Evolutionary conservation across 2,329 filamentous ascomycete species (phyloP), one percentile per base, ranked within the genome.

Genomic region (Sphaerulina populicola): DNA sequence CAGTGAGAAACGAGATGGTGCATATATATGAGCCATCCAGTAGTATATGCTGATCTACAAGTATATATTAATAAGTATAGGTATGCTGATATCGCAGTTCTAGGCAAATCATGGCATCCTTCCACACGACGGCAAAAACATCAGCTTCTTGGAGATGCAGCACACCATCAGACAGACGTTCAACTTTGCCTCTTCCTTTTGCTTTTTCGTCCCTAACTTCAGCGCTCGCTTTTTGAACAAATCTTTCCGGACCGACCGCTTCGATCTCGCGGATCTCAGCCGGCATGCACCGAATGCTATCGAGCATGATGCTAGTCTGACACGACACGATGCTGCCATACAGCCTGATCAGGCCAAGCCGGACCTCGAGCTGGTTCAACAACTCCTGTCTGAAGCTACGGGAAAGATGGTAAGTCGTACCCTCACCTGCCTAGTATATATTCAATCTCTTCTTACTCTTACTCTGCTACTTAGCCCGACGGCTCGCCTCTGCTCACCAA

Each of bases 311-410:
- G 61, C 61, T 33, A 62, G 59, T 42, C 44, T 63, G 14, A 63
- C 66, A 2, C 50, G 66, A 45, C 64, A 66, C n/a, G 66, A 68
- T 57, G 64, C 56, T 4, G 68, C 69, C 7, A 54, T 68, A 4
- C 64, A 64, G 9, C 60, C 64, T 7, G 67, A 70, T 47, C 69
- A 71, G 43, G 62, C 64, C 3, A 67, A 67, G 50, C 68, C 69
- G 3, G 69, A 71, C 54, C 51, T 66, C 21, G 54, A 62, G 39
- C 64, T 71, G 6, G 68, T 71, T 3, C 49, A 67, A 3, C 59
- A 66, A 10, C 49, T 71, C 11, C 52, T 71, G 47, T 57, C 62
- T 21, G 61, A 64, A 40, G 69, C 69, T 2, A 69, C 66, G 2
- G 68, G 66, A 1, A 67, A 60, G 49, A 62, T 59, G 36, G 23